Evolutionary conservation across 164 flowering plant species (phyloP), one percentile per base, ranked within the genome.

Genomic region (Tetracentron sinense): DNA sequence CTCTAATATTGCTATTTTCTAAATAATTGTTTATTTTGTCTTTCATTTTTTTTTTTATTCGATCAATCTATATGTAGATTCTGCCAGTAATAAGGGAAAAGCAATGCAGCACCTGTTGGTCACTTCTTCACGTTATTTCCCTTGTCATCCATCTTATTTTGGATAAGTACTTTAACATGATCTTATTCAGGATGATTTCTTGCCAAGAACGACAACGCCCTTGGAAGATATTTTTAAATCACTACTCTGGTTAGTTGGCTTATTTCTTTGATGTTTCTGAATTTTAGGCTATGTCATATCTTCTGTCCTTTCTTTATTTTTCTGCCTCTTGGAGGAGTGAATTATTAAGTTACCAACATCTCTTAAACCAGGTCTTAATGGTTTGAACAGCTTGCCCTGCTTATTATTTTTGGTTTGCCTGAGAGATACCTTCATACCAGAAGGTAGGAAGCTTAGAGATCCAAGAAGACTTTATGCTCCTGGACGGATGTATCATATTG

Each of bases 311-410:
- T 33, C 42, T 33, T 29, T 60, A 33, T 26, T 27, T 30, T 42
- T 46, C 28, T 30, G 16, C 23, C 16, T 51, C 38, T 56, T 60
- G 23, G 53, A 64, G 66, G 62, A 76, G 71, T 73, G 46, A 65
- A 74, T 60, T 72, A 68, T 64, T n/a, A n/a, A n/a, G 58, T 60
- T 51, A n/a, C n/a, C n/a, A n/a, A n/a, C 53, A 73, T 81, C 69
- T 78, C 75, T 80, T 69, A 84, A 75, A 72, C 77, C 80, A 77
- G 89, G 82, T 75, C 71, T 82, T 80, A 74, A 71, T 85, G 77
- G 73, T 81, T 83, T 88, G 81, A 74, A 86, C 97, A 91, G 97
- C 69, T 86, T 94, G 90, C 99, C 99, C 42, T 94, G 99, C 83
- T 74, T 91, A 66, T 57, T 94, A 51, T 86, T 83, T 70, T 49